Evolutionary conservation across 2,329 filamentous ascomycete species (phyloP), one percentile per base, ranked within the genome.

Genomic region (Fusarium nanum): DNA sequence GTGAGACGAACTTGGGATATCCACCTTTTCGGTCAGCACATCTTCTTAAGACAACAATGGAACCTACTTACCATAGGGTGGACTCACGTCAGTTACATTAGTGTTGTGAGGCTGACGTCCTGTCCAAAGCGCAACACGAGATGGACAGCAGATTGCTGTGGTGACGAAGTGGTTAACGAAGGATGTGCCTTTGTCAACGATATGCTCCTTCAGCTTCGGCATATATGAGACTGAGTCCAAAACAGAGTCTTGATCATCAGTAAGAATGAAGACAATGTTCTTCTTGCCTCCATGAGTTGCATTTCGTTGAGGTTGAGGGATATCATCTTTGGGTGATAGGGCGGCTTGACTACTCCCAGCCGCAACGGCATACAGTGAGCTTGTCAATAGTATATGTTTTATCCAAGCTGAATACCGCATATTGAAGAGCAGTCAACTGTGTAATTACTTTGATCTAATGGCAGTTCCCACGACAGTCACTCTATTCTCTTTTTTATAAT

Each of bases 81-180:
- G 81, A 30, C 52, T 69, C 0, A 87, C 82, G 48, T 85, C 81
- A 0, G 91, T 92, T 2, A 92, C 88, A 69, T 92, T 92, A 0
- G 89, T 92, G 68, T 92, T 92, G 71, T 93, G 91, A 0, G 90
- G 88, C 9, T 87, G 84, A 73, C 87, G 87, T 1, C 91, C 90
- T 0, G 90, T 92, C 85, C 85, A 88, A 3, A 92, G 77, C 16
- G 85, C 87, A 4, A 91, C 90, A 3, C 91, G 83, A 0, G 89
- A 89, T 0, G 91, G 91, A 70, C 91, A 93, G 76, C 91, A 92
- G 1, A 91, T 77, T 0, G 91, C 83, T 0, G 89, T 87, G 0
- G 90, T 92, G 70, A 88, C 90, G 60, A 88, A 92, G 72, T 93
- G 90, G 41, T 86, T 86, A 47, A 80, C 79, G 66, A 87, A 92